Conservation (phyloP, 441 rosid species). For the Brassica balearica region DNA sequence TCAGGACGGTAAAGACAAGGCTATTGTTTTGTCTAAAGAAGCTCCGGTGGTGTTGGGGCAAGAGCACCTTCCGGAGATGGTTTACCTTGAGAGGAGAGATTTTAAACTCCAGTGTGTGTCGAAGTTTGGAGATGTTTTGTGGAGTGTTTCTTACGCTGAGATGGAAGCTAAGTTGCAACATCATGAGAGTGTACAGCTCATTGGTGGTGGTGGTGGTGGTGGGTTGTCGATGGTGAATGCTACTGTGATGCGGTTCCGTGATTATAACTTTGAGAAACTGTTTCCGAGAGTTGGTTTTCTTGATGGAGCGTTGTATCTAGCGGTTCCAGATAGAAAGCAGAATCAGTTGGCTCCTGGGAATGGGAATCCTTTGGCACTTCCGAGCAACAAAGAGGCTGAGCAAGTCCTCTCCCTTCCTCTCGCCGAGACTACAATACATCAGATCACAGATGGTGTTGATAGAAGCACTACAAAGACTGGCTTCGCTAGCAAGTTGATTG, state of each 20-base stretch:
- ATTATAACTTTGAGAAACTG: constrained; percentile 49
- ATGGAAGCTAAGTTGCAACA: constrained; percentile 82
- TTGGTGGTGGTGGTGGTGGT: constrained; percentile 39
- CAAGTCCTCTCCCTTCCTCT: constrained; percentile 58
- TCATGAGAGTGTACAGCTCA: constrained; percentile 45
- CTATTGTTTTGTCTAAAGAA: constrained; percentile 50
- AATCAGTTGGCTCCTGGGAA: constrained; percentile 44
- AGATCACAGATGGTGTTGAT: constrained; percentile 35
- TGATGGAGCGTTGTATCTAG: constrained; percentile 50
- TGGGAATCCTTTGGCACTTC: constrained; percentile 54
- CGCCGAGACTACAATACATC: constrained; percentile 46
- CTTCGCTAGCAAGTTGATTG: constrained; percentile 31
- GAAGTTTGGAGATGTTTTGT: constrained; percentile 63
- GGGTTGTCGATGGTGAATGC: constrained; percentile 53
- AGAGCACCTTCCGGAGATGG: constrained; percentile 48
- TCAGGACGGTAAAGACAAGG: constrained; percentile 46
- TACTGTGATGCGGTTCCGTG: constrained; percentile 61
- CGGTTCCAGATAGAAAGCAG: constrained; percentile 46
- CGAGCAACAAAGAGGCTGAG: constrained; percentile 43
- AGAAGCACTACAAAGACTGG: constrained; percentile 42
- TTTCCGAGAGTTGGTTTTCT: constrained; percentile 47
- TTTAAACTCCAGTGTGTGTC: constrained; percentile 71
- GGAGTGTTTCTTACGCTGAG: constrained; percentile 84
- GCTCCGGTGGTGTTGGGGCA: constrained; percentile 52
- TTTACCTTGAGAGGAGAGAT: constrained; percentile 75